phyloP scores from a whole-genome alignment of 176 grass and related monocot species.

The Carex myosuroides region DNA sequence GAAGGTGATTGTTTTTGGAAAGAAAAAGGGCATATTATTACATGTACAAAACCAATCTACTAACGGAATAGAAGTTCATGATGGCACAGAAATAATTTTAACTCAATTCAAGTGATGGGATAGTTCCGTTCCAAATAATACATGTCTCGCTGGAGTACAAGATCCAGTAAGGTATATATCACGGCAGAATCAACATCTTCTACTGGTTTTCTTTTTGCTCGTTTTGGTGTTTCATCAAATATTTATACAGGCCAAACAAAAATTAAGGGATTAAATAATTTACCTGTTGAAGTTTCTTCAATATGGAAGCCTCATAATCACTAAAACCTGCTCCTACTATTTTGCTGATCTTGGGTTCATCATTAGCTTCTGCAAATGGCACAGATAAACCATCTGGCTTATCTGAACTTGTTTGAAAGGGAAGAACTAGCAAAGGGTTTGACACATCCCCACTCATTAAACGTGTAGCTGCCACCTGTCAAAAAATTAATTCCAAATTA shows the following conservation, averaged over 20 bases:
- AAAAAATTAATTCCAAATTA: constrained; percentile 2
- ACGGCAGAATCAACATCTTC: background rate
- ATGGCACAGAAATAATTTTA: background rate
- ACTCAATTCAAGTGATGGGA: background rate
- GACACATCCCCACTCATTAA: constrained; percentile 41
- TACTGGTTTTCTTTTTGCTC: background rate
- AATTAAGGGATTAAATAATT: background rate
- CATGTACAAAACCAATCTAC: background rate
- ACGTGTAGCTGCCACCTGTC: constrained; percentile 42
- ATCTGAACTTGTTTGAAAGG: constrained; percentile 40
- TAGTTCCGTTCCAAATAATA: background rate
- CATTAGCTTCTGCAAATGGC: constrained; percentile 32
- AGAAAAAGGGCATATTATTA: background rate
- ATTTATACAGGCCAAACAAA: background rate
- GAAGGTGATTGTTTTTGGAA: background rate
- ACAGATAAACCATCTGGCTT: constrained; percentile 17
- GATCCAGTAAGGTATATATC: background rate
- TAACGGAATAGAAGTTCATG: background rate
- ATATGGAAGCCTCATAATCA: constrained; percentile 71
- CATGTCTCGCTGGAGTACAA: background rate
- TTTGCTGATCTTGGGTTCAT: constrained; percentile 36
- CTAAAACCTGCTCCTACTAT: constrained; percentile 74
- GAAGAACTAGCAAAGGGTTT: constrained; percentile 60
- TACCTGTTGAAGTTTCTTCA: constrained; percentile 93
- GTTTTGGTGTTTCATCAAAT: background rate